phyloP scores from a whole-genome alignment of 106 monocot genomes.

The Acorus gramineus region DNA sequence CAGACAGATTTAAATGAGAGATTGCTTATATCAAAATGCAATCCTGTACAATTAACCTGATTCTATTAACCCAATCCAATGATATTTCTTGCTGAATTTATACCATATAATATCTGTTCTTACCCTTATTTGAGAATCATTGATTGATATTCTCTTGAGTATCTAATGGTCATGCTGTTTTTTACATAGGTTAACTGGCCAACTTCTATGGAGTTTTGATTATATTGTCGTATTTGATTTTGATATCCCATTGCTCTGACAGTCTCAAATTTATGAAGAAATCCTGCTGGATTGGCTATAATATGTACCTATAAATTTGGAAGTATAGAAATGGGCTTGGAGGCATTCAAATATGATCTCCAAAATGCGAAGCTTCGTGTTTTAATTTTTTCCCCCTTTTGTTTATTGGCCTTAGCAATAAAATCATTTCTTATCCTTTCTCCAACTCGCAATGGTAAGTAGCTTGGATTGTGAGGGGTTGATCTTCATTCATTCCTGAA shows the following conservation, averaged over 20 bases:
- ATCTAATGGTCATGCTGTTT: constrained; percentile 20
- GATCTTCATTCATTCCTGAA: constrained; percentile 59
- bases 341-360: constrained; percentile 87
- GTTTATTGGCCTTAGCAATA: background rate
- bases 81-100: too few species aligned
- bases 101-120: too few species aligned
- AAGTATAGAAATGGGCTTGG: constrained; percentile 77
- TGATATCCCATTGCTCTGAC: background rate
- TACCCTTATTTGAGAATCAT: too few species aligned
- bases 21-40: too few species aligned
- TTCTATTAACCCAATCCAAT: too few species aligned
- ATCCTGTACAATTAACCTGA: too few species aligned
- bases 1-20: too few species aligned
- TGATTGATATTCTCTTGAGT: background rate
- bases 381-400: background rate
- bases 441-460: constrained; percentile 89
- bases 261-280: constrained; percentile 39
- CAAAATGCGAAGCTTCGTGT: background rate
- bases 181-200: constrained; percentile 85
- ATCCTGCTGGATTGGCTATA: constrained; percentile 86
- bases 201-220: background rate
- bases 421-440: constrained; percentile 2
- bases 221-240: background rate
- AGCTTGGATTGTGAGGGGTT: constrained; percentile 69
- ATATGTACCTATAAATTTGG: constrained; percentile 91